Base-by-base conservation (phyloP, 2,329 filamentous ascomycete species). In the Calonectria hawksworthii region DNA sequence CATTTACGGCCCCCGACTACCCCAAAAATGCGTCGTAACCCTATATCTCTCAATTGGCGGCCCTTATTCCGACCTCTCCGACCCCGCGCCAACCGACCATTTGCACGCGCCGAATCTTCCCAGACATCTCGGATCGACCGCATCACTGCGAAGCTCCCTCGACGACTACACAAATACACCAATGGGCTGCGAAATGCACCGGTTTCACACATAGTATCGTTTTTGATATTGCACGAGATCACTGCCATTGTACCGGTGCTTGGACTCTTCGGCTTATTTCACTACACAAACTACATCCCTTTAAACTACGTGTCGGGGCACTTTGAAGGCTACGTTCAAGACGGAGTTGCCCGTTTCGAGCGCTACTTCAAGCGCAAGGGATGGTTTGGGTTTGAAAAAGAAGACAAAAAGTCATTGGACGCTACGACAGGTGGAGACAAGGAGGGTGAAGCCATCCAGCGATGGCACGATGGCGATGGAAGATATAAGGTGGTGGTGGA, bases 141-240 rank as follows among this genome's bases (percentile, higher is more conserved):
- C 51, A 84, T 92, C 81, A 87, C 90, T 28, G 75, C 85, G 38
- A 89, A 89, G 75, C 89, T 94, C 10, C 95, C 95, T 3, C 86
- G 82, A 6, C 93, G 92, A 75, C 89, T 98, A 16, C 94, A 91
- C 72, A 89, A 88, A 68, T 95, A 96, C 86, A 93, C 94, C 0
- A 85, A 87, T 1, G 92, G 92, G 0, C 91, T 99, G 4, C 91
- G 93, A 72, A 89, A 90, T 70, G 96, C 96, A 0, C 97, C 97
- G 0, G 85, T 96, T 56, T 95, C 95, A 1, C 95, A 98, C 85
- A 89, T 98, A 52, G 92, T 94, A 1, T 93, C 96, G 0, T 99
- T 99, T 84, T 88, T 99, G 14, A 88, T 98, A 50, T 90, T 99
- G 0, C 97, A 99, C 87, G 97, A 99, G 85, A 83, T 98, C 56